These are phyloP conservation scores for Aspergillus novoparasiticus DNA, from an alignment of 2,329 filamentous ascomycete genomes.

Conservation along the genomic window DNA sequence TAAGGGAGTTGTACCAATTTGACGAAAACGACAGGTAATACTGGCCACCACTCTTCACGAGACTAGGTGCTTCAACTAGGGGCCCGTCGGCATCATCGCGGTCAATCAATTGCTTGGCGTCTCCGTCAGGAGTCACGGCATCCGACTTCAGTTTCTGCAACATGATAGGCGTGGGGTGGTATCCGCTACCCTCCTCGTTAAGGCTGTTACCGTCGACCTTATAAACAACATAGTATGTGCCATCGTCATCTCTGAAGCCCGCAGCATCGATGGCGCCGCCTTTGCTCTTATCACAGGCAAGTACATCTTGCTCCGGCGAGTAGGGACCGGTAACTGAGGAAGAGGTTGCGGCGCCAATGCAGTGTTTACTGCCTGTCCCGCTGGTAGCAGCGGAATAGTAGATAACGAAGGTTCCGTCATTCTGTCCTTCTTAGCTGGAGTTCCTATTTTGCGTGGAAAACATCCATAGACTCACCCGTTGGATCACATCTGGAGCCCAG, in stretches of 20 bases:
- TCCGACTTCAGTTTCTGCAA: slow-evolving; percentile 56
- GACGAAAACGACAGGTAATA: slow-evolving; percentile 62
- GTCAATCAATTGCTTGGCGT: slow-evolving; percentile 56
- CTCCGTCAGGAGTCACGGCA: slow-evolving; percentile 53
- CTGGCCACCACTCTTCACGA: slow-evolving; percentile 48
- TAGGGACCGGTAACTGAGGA: slow-evolving; percentile 53
- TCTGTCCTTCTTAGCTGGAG: slow-evolving; percentile 14
- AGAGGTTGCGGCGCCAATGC: slow-evolving; percentile 57
- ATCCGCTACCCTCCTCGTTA: slow-evolving; percentile 32
- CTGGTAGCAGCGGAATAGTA: slow-evolving; percentile 54
- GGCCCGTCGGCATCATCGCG: slow-evolving; percentile 61
- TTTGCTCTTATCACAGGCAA: slow-evolving; percentile 53
- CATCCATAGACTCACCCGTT: slow-evolving; percentile 33
- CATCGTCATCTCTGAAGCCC: slow-evolving; percentile 55
- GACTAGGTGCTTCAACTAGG: slow-evolving; percentile 58
- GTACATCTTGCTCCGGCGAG: slow-evolving; percentile 43
- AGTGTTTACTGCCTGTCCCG: slow-evolving; percentile 48
- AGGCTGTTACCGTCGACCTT: slow-evolving; percentile 64
- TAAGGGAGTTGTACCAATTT: slow-evolving; percentile 54
- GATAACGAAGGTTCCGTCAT: slow-evolving; percentile 54
- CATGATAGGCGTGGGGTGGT: slow-evolving; percentile 56
- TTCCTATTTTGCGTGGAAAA: neutral
- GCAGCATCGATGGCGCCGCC: slow-evolving; percentile 64
- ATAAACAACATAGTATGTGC: slow-evolving; percentile 60
- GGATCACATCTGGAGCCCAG: slow-evolving; percentile 63